Base-by-base conservation (phyloP, 495 filamentous ascomycete species). In the Penicillium coprophilum region DNA sequence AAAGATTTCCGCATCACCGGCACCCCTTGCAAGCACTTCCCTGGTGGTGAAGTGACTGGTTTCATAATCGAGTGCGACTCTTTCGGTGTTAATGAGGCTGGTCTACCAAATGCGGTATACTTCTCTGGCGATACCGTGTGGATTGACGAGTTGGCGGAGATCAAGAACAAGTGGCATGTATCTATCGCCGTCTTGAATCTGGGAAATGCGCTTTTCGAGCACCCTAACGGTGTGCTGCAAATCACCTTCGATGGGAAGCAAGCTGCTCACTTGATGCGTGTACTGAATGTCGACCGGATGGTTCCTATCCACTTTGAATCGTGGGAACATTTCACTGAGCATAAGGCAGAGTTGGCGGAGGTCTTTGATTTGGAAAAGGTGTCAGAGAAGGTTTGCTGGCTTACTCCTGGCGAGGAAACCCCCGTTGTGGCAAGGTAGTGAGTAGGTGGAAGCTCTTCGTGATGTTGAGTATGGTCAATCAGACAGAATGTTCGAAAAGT, bases 101-200 rank as follows among this genome's bases (percentile, higher is more conserved):
- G 77, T 13, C 57, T 56, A 7, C 80, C 77, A 5, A 82, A 82
- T 50, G 80, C 73, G 1, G 71, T 84, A 32, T 84, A 79, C 61
- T 79, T 84, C 62, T 76, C 79, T 0, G 80, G 80, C 1, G 81
- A 84, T 50, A 84, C 80, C 1, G 69, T 84, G 0, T 80, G 81
- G 54, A 63, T 82, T n/a, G 64, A 71, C 1, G 78, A 80, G 48
- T 58, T 82, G 13, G 51, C 44, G 6, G 23, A 47, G 4, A 72
- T 74, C 17, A 39, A 46, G 0, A 47, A 68, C 1, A 49, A 46
- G 24, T 69, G 21, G 20, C 65, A 74, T 21, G 30, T 74, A 20
- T 27, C 15, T 0, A 65, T 54, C 3, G 69, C 65, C 4, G 30
- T 74, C 1, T n/a, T 71, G 43, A 74, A 74, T 38, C 30, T 74